phyloP scores from a whole-genome alignment of 306 rosid genomes.

The Abrus precatorius region DNA sequence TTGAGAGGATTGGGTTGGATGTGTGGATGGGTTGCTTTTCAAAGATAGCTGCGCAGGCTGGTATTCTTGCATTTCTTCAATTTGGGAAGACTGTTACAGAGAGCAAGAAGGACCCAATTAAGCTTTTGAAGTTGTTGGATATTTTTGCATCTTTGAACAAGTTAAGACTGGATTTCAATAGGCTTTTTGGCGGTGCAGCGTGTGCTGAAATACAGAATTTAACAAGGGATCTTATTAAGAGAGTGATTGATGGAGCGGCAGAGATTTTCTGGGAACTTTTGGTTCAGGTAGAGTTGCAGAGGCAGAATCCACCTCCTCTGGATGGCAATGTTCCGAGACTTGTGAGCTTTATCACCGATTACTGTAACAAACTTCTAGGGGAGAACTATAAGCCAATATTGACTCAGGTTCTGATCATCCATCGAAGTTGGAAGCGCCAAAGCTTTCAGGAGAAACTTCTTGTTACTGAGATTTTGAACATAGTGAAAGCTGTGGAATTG shows the following conservation, averaged over 20 bases:
- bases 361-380: constrained; percentile 90
- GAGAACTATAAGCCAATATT: constrained; percentile 89
- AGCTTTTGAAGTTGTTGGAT: constrained; percentile 90
- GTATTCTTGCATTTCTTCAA: constrained; percentile 94
- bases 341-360: constrained; percentile 86
- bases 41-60: constrained; percentile 95
- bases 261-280: constrained; percentile 96
- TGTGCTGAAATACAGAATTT: constrained; percentile 90
- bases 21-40: constrained; percentile 98
- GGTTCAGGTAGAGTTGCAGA: constrained; percentile 87
- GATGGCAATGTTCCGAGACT: constrained; percentile 86
- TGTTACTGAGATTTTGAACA: constrained; percentile 67
- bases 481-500: constrained; percentile 77
- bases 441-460: constrained; percentile 90
- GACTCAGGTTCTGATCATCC: constrained; percentile 89
- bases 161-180: constrained; percentile 90
- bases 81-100: constrained; percentile 95
- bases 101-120: constrained; percentile 96
- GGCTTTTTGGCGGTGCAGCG: constrained; percentile 91
- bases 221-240: constrained; percentile 96
- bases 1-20: constrained; percentile 87
- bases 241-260: constrained; percentile 90
- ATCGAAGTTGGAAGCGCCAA: constrained; percentile 93
- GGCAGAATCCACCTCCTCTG: constrained; percentile 82
- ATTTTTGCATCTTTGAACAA: constrained; percentile 94